Evolutionary conservation across 345 rosid species (phyloP).

Genomic region (Crucihimalaya himalaica): DNA sequence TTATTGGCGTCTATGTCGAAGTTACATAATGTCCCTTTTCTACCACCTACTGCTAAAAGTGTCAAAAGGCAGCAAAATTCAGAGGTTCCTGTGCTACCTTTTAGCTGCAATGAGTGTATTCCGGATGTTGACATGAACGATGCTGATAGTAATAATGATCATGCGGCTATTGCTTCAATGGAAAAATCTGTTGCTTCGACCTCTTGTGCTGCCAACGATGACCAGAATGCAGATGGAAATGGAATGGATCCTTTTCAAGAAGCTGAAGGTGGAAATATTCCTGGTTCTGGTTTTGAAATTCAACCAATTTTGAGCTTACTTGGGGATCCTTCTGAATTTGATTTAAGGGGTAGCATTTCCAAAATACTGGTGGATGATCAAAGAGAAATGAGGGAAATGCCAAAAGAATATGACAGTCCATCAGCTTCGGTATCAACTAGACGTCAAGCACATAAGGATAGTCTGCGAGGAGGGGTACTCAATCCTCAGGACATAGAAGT

Average conservation of each 20-base stretch:
- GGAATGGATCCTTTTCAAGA: constrained; percentile 57
- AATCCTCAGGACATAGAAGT: constrained; percentile 67
- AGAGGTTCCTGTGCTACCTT: constrained; percentile 56
- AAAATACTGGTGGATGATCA: constrained; percentile 60
- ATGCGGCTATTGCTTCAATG: constrained; percentile 49
- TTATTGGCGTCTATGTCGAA: constrained; percentile 77
- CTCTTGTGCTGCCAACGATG: constrained; percentile 54
- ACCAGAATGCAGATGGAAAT: constrained; percentile 49
- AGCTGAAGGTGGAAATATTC: constrained; percentile 51
- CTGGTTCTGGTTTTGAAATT: constrained; percentile 57
- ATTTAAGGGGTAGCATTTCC: constrained; percentile 56
- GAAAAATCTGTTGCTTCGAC: constrained; percentile 36
- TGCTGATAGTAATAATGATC: constrained; percentile 54
- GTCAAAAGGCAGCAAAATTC: constrained; percentile 54
- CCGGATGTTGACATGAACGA: constrained; percentile 75
- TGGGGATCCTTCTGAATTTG: constrained; percentile 57
- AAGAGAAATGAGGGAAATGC: constrained; percentile 51
- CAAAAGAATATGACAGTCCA: constrained; percentile 52
- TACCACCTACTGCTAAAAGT: constrained; percentile 56
- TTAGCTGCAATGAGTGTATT: constrained; percentile 51
- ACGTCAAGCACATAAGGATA: constrained; percentile 72
- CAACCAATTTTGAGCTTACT: constrained; percentile 69
- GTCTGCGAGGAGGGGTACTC: constrained; percentile 63
- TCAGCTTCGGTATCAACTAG: constrained; percentile 48
- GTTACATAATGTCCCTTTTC: constrained; percentile 50